Conservation (phyloP, 805 yeast species). For the Cyberlindnera japonica region DNA sequence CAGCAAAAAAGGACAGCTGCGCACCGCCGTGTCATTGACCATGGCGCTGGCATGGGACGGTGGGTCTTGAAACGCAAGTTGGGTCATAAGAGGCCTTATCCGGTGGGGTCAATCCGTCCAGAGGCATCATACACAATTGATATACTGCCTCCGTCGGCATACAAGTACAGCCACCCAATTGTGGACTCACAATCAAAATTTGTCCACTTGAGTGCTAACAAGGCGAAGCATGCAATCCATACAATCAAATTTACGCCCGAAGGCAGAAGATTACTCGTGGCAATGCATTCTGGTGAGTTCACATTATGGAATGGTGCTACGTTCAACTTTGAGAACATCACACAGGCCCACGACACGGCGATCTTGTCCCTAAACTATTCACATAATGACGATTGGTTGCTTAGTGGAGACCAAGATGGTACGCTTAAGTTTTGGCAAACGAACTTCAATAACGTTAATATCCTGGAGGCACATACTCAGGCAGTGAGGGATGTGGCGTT, state of each 20-base stretch:
- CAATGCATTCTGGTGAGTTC: conserved; percentile 91
- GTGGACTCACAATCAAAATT: conserved; percentile 74
- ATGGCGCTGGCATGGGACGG: conserved; percentile 69
- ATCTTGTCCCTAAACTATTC: conserved; percentile 76
- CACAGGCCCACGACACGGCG: conserved; percentile 97
- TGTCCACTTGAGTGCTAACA: conserved; percentile 87
- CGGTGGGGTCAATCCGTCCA: conserved; percentile 51
- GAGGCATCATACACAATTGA: conserved; percentile 63
- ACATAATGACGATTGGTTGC: conserved; percentile 90
- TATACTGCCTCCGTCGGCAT: conserved; percentile 63
- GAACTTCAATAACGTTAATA: conserved; percentile 92
- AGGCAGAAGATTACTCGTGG: conserved; percentile 85
- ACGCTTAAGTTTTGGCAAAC: conserved; percentile 95
- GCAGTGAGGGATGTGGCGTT: conserved; percentile 84
- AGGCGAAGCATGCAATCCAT: conserved; percentile 86
- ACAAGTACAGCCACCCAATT: conserved; percentile 42
- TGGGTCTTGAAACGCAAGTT: conserved; percentile 49
- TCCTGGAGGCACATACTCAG: conserved; percentile 70
- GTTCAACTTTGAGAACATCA: conserved; percentile 92
- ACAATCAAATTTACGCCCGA: conserved; percentile 97
- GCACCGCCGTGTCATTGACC: conserved; percentile 71
- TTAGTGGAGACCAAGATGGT: conserved; percentile 93
- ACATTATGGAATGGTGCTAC: conserved; percentile 96
- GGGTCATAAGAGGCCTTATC: conserved; percentile 40
- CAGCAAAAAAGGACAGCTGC: conserved; percentile 47